Conservation (phyloP, 768 basidiomycete genomes). For the Lactifluus hygrophoroides region DNA sequence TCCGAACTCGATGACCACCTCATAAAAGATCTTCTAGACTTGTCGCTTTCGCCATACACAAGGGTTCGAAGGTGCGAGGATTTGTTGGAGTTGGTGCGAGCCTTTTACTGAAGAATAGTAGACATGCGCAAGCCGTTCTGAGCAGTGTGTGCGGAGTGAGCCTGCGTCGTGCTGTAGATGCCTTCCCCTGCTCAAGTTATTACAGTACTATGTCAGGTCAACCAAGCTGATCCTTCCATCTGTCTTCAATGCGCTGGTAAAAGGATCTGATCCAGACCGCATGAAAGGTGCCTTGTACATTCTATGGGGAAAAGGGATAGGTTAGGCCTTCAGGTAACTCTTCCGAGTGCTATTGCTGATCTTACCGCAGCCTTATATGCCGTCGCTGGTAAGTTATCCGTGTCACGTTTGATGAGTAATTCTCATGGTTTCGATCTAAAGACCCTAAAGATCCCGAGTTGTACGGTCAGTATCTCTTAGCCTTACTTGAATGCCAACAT, state of each 20-base stretch:
- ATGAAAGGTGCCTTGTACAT: constrained; percentile 94
- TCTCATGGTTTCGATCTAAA: constrained; percentile 7
- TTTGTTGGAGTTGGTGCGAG: background rate
- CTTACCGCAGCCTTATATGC: constrained; percentile 50
- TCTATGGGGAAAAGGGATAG: constrained; percentile 61
- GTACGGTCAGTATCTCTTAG: constrained; percentile 48
- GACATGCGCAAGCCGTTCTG: constrained; percentile 61
- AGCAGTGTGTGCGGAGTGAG: constrained; percentile 57
- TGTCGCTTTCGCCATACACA: constrained; percentile 75
- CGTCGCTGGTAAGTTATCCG: constrained; percentile 46
- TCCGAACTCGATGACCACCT: constrained; percentile 67
- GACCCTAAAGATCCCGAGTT: constrained; percentile 39
- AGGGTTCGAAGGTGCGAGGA: constrained; percentile 54
- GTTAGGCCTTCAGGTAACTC: constrained; percentile 30
- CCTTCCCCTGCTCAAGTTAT: background rate
- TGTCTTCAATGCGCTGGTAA: constrained; percentile 52
- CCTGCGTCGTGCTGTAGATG: constrained; percentile 5
- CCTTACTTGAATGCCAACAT: constrained; percentile 68
- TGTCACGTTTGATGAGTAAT: background rate
- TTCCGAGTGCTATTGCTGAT: constrained; percentile 13
- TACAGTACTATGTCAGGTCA: constrained; percentile 47
- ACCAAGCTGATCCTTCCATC: constrained; percentile 55
- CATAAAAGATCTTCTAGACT: constrained; percentile 56
- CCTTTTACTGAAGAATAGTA: constrained; percentile 23
- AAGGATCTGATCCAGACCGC: constrained; percentile 79